Evolutionary conservation across 2,329 filamentous ascomycete species (phyloP).

Genomic region (Microascus cirrosus): DNA sequence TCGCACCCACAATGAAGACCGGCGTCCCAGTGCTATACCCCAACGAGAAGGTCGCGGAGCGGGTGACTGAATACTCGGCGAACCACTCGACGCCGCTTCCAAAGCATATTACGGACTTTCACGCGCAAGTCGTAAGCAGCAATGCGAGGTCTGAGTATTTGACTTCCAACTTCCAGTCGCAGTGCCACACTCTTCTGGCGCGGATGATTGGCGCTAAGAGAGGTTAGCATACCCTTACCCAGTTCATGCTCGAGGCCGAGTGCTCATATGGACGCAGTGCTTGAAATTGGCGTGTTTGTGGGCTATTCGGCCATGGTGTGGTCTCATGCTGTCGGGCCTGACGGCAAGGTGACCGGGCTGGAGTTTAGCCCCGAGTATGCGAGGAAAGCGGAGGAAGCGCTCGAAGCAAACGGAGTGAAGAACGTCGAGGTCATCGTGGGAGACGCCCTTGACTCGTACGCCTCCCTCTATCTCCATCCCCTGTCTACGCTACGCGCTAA

Average conservation of each 20-base stretch:
- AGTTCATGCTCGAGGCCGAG: no score
- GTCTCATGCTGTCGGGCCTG: conserved; percentile 31
- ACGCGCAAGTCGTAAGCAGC: conserved; percentile 17
- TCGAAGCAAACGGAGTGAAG: conserved; percentile 23
- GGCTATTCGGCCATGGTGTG: conserved; percentile 37
- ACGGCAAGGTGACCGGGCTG: conserved; percentile 29
- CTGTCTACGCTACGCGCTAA: neutral
- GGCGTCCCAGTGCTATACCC: conserved; percentile 27
- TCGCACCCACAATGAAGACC: conserved; percentile 22
- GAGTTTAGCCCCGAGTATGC: conserved; percentile 34
- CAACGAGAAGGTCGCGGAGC: conserved; percentile 25
- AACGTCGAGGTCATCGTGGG: conserved; percentile 37
- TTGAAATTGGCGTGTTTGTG: conserved; percentile 37
- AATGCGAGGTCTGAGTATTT: conserved; percentile 22
- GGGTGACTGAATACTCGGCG: conserved; percentile 30
- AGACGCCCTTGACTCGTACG: conserved; percentile 33
- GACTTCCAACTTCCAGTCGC: conserved; percentile 29
- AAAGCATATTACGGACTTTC: conserved; percentile 27
- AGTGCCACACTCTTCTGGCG: conserved; percentile 28
- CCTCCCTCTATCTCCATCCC: neutral
- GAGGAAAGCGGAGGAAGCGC: conserved; percentile 23
- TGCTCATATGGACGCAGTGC: conserved; percentile 17
- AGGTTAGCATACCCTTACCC: conserved; percentile 9
- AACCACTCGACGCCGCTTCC: conserved; percentile 29
- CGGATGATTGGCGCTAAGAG: conserved; percentile 27